These are phyloP conservation scores for Brassica nigra DNA, from an alignment of 345 rosid species.

Conservation along the genomic window DNA sequence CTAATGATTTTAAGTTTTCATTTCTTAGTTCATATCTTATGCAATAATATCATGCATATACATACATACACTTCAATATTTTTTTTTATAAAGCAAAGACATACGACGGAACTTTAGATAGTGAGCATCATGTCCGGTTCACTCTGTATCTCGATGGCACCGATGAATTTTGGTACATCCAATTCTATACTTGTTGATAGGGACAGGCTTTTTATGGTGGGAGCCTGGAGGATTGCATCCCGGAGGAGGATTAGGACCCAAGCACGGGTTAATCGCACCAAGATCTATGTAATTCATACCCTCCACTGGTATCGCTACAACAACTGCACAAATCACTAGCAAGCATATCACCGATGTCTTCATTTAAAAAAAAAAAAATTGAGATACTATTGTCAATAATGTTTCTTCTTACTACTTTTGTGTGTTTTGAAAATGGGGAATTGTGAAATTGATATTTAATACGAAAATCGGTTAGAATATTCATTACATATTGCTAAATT, in stretches of 20 bases:
- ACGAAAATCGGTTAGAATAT: too few relatives aligned
- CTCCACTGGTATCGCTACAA: background rate
- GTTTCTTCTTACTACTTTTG: background rate
- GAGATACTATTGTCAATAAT: background rate
- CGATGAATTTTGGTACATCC: background rate
- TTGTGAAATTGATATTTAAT: too few relatives aligned
- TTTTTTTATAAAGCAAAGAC: background rate
- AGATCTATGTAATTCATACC: background rate
- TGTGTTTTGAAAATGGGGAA: too few relatives aligned
- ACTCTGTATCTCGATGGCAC: background rate
- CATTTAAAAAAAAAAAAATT: background rate
- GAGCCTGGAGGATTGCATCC: slow-evolving; percentile 8
- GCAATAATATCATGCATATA: too few relatives aligned
- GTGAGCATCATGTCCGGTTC: background rate
- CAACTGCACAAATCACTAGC: background rate
- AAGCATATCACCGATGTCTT: slow-evolving; percentile 3
- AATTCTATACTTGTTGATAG: background rate
- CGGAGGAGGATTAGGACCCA: background rate
- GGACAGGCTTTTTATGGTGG: background rate
- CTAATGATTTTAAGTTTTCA: too few relatives aligned
- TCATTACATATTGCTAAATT: too few relatives aligned
- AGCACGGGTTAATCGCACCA: background rate
- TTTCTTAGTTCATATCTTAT: too few relatives aligned
- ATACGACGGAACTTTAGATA: too few relatives aligned
- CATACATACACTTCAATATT: background rate